Conservation (phyloP, 2,329 filamentous ascomycete genomes). For the Fusarium nygamai region DNA sequence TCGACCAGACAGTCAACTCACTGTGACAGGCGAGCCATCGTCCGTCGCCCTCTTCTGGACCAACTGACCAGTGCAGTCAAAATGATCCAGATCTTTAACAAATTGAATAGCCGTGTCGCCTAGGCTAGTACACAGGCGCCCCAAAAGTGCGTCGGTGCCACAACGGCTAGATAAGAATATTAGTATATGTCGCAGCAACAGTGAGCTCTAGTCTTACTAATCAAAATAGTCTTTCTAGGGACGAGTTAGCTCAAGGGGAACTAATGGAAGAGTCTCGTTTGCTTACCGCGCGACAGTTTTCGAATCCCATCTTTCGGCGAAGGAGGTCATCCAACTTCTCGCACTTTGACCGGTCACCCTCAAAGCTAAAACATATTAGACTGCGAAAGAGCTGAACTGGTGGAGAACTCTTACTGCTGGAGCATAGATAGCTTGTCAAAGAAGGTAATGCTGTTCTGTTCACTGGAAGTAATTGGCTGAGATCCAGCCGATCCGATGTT, state of each 20-base stretch:
- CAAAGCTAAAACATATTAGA: neutral
- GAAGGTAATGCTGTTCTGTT: neutral
- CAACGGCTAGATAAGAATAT: neutral
- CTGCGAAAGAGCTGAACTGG: rapidly evolving
- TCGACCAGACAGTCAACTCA: neutral
- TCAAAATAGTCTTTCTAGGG: neutral
- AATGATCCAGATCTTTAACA: neutral
- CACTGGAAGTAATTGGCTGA: neutral
- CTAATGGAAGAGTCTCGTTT: no score
- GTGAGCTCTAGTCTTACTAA: neutral
- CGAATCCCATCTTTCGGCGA: neutral
- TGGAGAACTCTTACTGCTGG: neutral
- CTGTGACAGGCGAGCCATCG: neutral
- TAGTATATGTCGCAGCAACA: neutral
- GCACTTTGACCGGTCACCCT: neutral
- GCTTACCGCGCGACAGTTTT: neutral
- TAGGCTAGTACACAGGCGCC: rapidly evolving
- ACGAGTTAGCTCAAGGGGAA: neutral
- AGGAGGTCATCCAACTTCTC: neutral
- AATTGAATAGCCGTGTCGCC: neutral
- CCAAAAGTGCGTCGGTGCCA: neutral
- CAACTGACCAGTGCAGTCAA: neutral
- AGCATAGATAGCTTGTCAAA: neutral
- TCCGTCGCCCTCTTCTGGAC: neutral
- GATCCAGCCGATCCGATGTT: neutral